Base-by-base conservation (phyloP, 2,329 filamentous ascomycete species). In the Fusarium udum region DNA sequence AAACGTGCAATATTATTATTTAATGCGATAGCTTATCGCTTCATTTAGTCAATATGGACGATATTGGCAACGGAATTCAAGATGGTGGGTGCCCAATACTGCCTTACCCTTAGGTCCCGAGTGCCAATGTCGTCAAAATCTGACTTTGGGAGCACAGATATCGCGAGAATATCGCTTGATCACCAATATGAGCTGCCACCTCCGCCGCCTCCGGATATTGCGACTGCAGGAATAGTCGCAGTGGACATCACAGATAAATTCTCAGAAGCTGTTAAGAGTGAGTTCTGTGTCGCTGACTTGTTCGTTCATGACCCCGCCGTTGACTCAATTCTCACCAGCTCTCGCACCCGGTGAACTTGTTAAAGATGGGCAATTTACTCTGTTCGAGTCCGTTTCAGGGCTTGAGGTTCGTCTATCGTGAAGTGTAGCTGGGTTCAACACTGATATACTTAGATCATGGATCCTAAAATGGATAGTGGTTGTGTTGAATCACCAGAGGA, bases 401-500 rank as follows among this genome's bases (percentile, higher is more conserved):
- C 87, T 96, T 28, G 93, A 96, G 88, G 91, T 89, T 80, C 63
- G 83, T 70, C 14, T 40, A 7, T 4, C 24, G 31, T 39, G 36
- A 10, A 22, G 3, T 7, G 18, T 12, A 10, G 37, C 22, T 24
- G 16, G 15, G 26, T 8, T 22, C 32, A 28, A 57, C 26, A 24
- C 63, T 73, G 40, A 75, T 34, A 11, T n/a, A 20, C 28, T 37
- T 51, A 99, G 96, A 97, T 99, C 77, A 98, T 98, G 94, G 96
- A 99, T 79, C 92, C 93, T 2, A 99, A 98, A 83, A 99, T 99
- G 96, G 96, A 99, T 82, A 98, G 94, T 79, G 96, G 96, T 34
- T 95, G 92, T 74, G 86, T 97, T 12, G 87, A 90, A 26, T 90
- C 92, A 13, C 93, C 92, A 36, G 94, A 97, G 78, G 90, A 91